A percentile compares a stretch with the other conserved stretches of the same genome.
These are phyloP conservation scores for Penicillium pulvis DNA, from an alignment of 495 filamentous ascomycete species.

Conservation along the genomic window DNA sequence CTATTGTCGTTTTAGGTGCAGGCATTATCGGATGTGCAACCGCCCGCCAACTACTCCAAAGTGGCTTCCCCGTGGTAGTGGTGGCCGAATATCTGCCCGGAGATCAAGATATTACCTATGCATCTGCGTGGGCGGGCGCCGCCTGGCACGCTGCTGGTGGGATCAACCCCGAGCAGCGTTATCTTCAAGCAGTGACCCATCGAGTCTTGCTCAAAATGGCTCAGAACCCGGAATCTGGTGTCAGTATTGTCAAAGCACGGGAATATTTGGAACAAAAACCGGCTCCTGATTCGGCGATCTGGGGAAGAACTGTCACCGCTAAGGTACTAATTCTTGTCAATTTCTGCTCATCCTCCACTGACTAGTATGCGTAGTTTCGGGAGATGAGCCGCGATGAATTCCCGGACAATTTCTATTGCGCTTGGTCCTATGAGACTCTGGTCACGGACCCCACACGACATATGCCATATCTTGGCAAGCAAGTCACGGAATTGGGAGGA, in stretches of 20 bases:
- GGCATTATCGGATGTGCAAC: conserved; percentile 49
- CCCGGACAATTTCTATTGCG: conserved; percentile 38
- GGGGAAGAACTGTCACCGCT: conserved; percentile 42
- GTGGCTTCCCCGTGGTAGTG: conserved; percentile 42
- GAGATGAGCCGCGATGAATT: conserved; percentile 37
- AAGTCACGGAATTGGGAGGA: conserved; percentile 37
- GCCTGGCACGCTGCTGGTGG: conserved; percentile 49
- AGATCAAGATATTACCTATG: conserved; percentile 44
- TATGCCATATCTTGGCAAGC: conserved; percentile 41
- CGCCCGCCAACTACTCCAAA: conserved; percentile 38
- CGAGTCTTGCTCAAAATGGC: conserved; percentile 44
- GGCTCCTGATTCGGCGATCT: conserved; percentile 35
- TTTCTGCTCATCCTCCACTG: neutral
- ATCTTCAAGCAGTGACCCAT: conserved; percentile 43
- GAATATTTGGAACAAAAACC: conserved; percentile 46
- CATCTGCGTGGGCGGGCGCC: conserved; percentile 49
- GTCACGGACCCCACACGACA: conserved; percentile 47
- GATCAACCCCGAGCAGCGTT: conserved; percentile 41
- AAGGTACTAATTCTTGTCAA: conserved; percentile 28
- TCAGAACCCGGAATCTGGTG: conserved; percentile 38
- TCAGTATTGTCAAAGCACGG: conserved; percentile 39
- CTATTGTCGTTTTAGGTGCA: conserved; percentile 43
- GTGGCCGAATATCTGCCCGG: conserved; percentile 47
- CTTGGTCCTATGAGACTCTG: conserved; percentile 43
- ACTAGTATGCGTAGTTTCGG: conserved; percentile 32